Conservation (phyloP, 345 rosid genomes). For the sweet orange (Citrus sinensis) region DNA sequence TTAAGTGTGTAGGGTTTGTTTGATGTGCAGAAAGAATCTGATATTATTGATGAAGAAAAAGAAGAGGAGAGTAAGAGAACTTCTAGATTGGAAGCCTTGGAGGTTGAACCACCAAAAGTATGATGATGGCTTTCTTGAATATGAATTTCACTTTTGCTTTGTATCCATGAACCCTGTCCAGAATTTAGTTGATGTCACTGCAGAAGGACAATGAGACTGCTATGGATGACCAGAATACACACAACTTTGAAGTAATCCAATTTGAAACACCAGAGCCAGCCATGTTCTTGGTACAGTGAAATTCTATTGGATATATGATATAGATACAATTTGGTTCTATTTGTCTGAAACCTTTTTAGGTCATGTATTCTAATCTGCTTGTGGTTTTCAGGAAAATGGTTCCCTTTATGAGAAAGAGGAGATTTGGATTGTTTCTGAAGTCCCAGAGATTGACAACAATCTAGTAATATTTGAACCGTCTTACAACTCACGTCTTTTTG, state of each 20-base stretch:
- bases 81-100: conserved; percentile 23
- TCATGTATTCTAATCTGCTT: neutral
- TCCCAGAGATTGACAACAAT: conserved; percentile 34
- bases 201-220: conserved; percentile 37
- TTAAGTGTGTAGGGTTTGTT: neutral
- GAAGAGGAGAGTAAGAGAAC: conserved; percentile 16
- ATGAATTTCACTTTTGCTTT: neutral
- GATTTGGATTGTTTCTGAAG: conserved; percentile 35
- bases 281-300: conserved; percentile 43
- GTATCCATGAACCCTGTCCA: neutral
- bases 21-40: conserved; percentile 24
- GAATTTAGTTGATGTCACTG: conserved; percentile 19
- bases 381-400: conserved; percentile 37
- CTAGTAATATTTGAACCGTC: conserved; percentile 31
- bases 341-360: neutral
- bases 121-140: neutral
- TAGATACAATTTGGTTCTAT: neutral
- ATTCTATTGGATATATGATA: neutral
- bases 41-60: conserved; percentile 21
- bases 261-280: conserved; percentile 67
- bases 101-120: conserved; percentile 24
- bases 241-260: conserved; percentile 27
- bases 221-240: conserved; percentile 24
- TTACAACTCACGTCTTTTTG: neutral
- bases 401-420: conserved; percentile 29